phyloP scores from a whole-genome alignment of 495 filamentous ascomycete species.

The Neurospora pannonica region DNA sequence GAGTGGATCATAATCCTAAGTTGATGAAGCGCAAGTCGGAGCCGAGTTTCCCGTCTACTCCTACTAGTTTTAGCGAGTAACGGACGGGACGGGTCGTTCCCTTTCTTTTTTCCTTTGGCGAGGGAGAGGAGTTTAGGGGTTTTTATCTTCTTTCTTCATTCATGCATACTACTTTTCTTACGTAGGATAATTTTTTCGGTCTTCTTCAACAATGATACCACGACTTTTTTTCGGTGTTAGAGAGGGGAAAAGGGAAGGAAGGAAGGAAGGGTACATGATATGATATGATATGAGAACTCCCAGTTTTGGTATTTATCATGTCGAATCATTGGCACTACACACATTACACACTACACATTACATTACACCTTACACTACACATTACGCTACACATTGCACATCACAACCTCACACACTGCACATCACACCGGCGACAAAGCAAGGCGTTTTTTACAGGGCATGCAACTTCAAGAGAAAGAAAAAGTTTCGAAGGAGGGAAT shows the following conservation, averaged over 20 bases:
- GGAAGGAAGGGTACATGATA: background rate
- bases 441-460: background rate
- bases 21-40: background rate
- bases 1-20: background rate
- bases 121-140: background rate
- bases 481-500: background rate
- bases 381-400: background rate
- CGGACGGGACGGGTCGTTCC: conserved; percentile 2
- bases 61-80: conserved; percentile 8
- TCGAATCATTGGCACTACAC: background rate
- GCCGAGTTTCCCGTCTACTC: background rate
- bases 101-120: background rate
- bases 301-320: background rate
- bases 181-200: background rate
- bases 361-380: background rate
- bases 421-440: background rate
- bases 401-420: no score
- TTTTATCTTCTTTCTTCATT: background rate
- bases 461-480: background rate
- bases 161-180: background rate
- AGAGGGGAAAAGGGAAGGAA: background rate
- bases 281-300: background rate
- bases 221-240: conserved; percentile 1
- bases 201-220: background rate
- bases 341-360: background rate